A percentile compares a stretch with the other conserved stretches of the same genome.
Conservation (phyloP, 2,329 filamentous ascomycete species). For the Claviceps maximensis region DNA sequence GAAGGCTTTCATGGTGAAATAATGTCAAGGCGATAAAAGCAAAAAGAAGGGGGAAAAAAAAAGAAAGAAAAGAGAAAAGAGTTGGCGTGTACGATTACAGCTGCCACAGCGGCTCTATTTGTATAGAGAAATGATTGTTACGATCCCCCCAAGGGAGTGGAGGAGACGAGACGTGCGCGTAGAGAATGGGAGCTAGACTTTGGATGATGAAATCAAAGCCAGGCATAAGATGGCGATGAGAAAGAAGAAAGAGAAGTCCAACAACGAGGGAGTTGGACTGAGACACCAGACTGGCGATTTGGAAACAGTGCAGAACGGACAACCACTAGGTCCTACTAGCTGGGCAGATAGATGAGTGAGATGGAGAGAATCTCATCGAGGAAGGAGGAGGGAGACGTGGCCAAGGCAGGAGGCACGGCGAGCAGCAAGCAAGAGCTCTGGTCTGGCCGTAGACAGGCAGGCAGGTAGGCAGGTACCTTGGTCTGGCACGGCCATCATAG, state of each 20-base stretch:
- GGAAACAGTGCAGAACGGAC: constrained; percentile 7
- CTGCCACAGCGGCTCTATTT: background rate
- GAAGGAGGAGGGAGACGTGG: background rate
- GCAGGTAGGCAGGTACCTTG: background rate
- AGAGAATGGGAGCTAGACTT: constrained; percentile 1
- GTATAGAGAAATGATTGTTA: background rate
- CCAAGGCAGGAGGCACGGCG: background rate
- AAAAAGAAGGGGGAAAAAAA: background rate
- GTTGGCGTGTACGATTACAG: background rate
- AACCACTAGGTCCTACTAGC: background rate
- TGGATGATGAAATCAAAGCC: constrained; percentile 4
- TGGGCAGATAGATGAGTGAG: too few relatives aligned
- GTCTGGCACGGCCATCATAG: background rate
- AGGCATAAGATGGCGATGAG: constrained; percentile 5
- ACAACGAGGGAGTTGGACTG: constrained; percentile 24
- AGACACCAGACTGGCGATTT: constrained; percentile 1
- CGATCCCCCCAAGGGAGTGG: constrained; percentile 9
- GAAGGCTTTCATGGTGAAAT: constrained; percentile 34
- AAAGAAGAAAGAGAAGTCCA: constrained; percentile 15
- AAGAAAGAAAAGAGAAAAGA: too few relatives aligned
- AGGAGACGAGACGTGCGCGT: constrained; percentile 6
- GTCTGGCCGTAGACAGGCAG: too few relatives aligned
- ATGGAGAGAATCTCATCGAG: background rate
- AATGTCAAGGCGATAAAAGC: constrained; percentile 8
- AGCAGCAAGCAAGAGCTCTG: background rate